Evolutionary conservation across 768 basidiomycete genomes (phyloP), one percentile per base, ranked within the genome.

Genomic region (Boletus sensibilis): DNA sequence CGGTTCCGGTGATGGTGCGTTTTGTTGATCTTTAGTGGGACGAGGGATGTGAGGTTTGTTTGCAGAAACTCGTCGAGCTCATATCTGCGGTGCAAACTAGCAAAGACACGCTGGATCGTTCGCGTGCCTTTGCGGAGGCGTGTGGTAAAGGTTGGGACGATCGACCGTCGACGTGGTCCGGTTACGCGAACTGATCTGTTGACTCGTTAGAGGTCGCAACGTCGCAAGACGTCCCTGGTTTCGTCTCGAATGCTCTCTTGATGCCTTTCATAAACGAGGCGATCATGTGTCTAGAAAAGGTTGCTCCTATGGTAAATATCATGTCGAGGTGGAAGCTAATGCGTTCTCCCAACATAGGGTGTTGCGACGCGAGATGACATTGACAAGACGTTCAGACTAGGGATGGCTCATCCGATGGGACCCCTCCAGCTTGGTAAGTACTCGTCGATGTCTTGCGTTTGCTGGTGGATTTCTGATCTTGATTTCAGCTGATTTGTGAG

Each of bases 221-320:
- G 4, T 94, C 93, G 0, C 84, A 90, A 64, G 95, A 98, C 65
- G 92, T 95, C 1, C 95, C 95, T 4, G 94, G 93, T 5, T 94
- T 94, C 71, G 92, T 95, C n/a, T 91, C 93, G 1, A 95, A 97
- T 65, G 94, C 93, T 1, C 80, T 95, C 31, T 75, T 98, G 42
- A 98, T 98, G 92, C 96, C 96, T 2, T 98, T 94, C 74, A 88
- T 98, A 63, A 98, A 98, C 63, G 96, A 98, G 80, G 95, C 95
- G 0, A 92, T 98, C 62, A 89, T 96, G 85, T 87, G 86, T 62
- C 77, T 98, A 1, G 95, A 98, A 72, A 92, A 90, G 80, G 92
- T 90, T 48, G 11, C 31, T 37, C 34, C 8, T 18, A 10, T 13
- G 6, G 14, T 20, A 9, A 3, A 20, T 18, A 20, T 54, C 13